Conservation (phyloP, 2,329 filamentous ascomycete species). For the Aspergillus sp. region DNA sequence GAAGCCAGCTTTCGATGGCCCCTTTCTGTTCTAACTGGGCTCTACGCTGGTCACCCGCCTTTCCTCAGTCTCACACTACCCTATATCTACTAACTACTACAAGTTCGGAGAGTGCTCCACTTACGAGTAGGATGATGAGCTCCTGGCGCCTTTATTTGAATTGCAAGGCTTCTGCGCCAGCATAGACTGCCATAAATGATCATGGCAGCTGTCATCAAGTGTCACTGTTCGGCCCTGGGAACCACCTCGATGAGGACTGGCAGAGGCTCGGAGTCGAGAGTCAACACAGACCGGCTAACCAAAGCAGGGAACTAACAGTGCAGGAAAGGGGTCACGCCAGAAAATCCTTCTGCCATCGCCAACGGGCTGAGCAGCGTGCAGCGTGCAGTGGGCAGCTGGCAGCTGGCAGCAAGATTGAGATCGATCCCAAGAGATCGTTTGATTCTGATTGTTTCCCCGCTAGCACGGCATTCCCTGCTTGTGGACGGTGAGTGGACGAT, state of each 20-base stretch:
- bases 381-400: too few species aligned
- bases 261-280: neutral
- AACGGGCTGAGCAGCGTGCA: neutral
- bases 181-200: neutral
- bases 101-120: neutral
- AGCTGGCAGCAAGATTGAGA: neutral
- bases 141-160: neutral
- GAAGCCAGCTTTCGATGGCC: neutral
- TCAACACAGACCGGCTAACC: constrained; percentile 1
- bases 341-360: neutral
- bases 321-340: neutral
- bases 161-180: neutral
- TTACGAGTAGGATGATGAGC: neutral
- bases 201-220: neutral
- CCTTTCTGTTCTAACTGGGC: neutral
- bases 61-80: neutral
- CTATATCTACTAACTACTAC: neutral
- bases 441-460: constrained; percentile 10
- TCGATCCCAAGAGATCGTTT: neutral
- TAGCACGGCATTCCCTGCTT: constrained; percentile 5
- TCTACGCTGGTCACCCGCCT: neutral
- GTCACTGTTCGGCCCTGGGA: neutral
- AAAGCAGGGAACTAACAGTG: neutral
- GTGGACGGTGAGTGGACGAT: neutral
- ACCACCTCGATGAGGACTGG: neutral